Evolutionary conservation across 306 rosid genomes (phyloP), one percentile per base, ranked within the genome.

Genomic region (Urtica urens): DNA sequence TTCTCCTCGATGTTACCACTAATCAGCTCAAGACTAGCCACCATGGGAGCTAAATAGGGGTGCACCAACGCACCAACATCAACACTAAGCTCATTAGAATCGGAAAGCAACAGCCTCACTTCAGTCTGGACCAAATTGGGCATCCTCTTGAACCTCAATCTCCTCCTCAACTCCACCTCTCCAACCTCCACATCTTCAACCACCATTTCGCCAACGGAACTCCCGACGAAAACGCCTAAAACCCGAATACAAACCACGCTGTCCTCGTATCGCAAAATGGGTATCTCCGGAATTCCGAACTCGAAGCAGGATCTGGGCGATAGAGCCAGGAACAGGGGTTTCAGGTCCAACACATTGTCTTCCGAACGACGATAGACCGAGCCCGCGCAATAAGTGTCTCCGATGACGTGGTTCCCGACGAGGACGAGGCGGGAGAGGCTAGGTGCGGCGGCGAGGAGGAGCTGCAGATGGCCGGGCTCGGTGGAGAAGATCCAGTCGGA

Each of bases 401-500:
- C 40, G 40, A 10, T 16, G 15, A 16, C 15, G 40, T 10, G 62
- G 58, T 70, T 65, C 21, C 90, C 93, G 18, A 72, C 30, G 26
- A 90, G 71, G 53, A 84, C 77, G 19, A 81, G 73, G 46, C 95
- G 87, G 19, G 82, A 78, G 3, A 81, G 40, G 24, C 51, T 14
- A 14, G 40, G 40, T 66, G 14, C 77, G 72, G 48, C 49, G 5
- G 40, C 29, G 53, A 63, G 68, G 44, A 84, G 93, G 20, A 84
- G 90, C 75, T 78, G 95, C 31, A 74, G 65, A 17, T 81, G 95
- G 50, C 95, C 93, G 19, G 56, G 51, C 45, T 74, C 67, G 3
- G 95, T 76, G 47, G 79, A 81, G 73, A 84, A 90, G 30, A 77
- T 74, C 97, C 95, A 90, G 52, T 90, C 93, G 24, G 74, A 17